These are phyloP conservation scores for Plantago ovata DNA, from an alignment of 257 asterid genomes.

Conservation along the genomic window DNA sequence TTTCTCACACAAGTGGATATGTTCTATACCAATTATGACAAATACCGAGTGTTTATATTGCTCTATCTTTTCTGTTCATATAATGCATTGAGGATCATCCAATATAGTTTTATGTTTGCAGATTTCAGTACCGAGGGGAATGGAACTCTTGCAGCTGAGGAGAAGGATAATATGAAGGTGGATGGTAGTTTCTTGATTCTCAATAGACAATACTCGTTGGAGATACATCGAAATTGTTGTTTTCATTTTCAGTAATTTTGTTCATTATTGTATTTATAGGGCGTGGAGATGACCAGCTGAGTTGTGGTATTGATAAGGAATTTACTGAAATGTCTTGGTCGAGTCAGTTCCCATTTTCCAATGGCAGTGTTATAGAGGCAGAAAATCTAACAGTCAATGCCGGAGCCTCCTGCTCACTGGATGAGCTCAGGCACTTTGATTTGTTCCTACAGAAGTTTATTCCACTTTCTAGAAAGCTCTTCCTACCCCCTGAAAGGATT, in stretches of 20 bases:
- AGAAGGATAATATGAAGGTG: conserved; percentile 70
- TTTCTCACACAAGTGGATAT: conserved; percentile 6
- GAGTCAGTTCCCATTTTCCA: conserved; percentile 42
- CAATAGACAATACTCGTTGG: conserved; percentile 21
- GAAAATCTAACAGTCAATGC: conserved; percentile 36
- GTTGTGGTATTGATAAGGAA: conserved; percentile 45
- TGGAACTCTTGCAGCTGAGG: conserved; percentile 44
- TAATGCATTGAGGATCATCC: conserved; percentile 24
- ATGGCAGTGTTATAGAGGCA: conserved; percentile 38
- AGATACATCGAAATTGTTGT: conserved; percentile 18
- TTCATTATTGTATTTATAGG: conserved; percentile 35
- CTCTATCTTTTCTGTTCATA: conserved; percentile 17
- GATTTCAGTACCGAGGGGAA: conserved; percentile 43
- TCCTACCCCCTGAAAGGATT: conserved; percentile 77
- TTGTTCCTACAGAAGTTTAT: conserved; percentile 58
- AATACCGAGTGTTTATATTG: not conserved
- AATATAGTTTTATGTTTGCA: conserved; percentile 31
- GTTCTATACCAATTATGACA: not conserved
- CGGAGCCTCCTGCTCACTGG: conserved; percentile 46
- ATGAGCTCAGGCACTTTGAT: conserved; percentile 57
- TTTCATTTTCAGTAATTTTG: conserved; percentile 23
- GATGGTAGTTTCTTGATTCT: conserved; percentile 53
- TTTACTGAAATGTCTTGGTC: conserved; percentile 37
- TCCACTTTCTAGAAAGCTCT: conserved; percentile 54
- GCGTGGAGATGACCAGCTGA: conserved; percentile 39